Conservation (phyloP, 148 eudicot genomes). For the Rhododendron kiyosumense region DNA sequence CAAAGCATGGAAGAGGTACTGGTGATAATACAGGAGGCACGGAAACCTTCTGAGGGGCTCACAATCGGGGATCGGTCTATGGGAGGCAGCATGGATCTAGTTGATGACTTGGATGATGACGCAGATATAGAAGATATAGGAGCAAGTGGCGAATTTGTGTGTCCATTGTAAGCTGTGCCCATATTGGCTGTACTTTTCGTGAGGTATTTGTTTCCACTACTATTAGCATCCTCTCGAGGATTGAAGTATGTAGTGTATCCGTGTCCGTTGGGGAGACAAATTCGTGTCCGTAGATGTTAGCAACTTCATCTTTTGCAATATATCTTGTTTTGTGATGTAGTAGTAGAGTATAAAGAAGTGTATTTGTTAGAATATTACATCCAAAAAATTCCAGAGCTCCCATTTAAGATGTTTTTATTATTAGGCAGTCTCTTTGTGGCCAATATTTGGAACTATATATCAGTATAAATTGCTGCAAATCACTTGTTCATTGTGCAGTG, state of each 20-base stretch:
- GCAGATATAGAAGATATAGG: slow-evolving; percentile 64
- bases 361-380: too few relatives aligned
- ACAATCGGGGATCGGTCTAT: slow-evolving; percentile 11
- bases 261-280: background rate
- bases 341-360: background rate
- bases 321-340: background rate
- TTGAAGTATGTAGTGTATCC: too few relatives aligned
- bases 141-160: slow-evolving; percentile 62
- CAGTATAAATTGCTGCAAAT: background rate
- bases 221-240: background rate
- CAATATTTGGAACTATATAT: background rate
- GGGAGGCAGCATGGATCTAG: slow-evolving; percentile 67
- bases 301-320: background rate
- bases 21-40: slow-evolving; percentile 60
- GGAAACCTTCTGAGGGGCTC: slow-evolving; percentile 28
- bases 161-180: slow-evolving; percentile 23
- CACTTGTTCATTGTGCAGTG: background rate
- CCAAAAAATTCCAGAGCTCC: background rate
- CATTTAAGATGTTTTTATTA: background rate
- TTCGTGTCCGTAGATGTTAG: background rate
- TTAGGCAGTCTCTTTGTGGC: background rate
- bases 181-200: background rate
- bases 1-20: slow-evolving; percentile 59
- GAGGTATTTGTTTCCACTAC: background rate
- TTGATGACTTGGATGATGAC: slow-evolving; percentile 58